Conservation (phyloP, 208 protist species). For the Leishmania tropica region DNA sequence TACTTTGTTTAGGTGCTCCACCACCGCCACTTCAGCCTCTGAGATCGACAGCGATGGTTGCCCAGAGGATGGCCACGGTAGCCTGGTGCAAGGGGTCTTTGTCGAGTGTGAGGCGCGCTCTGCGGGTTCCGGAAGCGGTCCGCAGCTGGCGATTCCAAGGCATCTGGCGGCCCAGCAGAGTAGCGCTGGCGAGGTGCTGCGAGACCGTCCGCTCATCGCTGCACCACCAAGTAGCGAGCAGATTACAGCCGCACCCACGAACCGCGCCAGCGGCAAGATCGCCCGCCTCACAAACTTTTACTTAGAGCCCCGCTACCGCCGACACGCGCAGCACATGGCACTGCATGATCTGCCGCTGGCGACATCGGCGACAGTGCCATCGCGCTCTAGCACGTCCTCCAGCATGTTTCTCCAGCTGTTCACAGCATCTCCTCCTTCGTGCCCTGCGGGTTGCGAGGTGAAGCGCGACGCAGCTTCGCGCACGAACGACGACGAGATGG, state of each 20-base stretch:
- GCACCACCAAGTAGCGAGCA: neutral
- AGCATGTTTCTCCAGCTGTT: constrained; percentile 3
- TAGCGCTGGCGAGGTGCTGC: neutral
- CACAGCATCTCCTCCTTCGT: no score
- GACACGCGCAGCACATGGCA: constrained; percentile 1
- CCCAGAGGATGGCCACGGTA: neutral
- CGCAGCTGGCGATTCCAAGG: neutral
- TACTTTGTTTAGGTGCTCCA: neutral
- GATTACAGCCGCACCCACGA: neutral
- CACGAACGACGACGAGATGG: neutral
- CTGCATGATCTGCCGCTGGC: neutral
- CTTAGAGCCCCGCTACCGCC: constrained; percentile 1
- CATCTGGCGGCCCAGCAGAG: neutral
- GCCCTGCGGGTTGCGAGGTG: neutral
- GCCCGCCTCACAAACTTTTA: neutral
- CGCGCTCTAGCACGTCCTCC: neutral
- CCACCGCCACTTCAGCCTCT: neutral
- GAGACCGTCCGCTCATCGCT: neutral
- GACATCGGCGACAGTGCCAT: neutral
- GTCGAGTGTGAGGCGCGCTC: neutral
- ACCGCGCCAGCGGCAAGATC: neutral
- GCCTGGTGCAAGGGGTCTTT: neutral
- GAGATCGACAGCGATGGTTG: neutral
- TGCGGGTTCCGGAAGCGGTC: neutral
- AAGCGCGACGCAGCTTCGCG: neutral